Evolutionary conservation across 768 basidiomycete genomes (phyloP).

Genomic region (Leccinum disarticulatum): DNA sequence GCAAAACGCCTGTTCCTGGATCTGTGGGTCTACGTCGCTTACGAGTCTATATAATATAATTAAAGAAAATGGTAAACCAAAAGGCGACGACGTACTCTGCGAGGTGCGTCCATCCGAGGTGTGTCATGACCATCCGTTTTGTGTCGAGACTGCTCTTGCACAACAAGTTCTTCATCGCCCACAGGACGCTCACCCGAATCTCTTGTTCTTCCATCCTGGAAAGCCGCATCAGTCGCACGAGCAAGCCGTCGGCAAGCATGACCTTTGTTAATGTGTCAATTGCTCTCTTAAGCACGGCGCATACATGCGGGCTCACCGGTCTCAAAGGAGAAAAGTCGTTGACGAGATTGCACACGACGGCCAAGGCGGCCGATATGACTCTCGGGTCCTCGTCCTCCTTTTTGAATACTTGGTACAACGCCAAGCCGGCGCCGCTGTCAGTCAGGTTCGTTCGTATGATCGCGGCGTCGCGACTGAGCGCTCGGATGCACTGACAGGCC

Average conservation of each 20-base stretch:
- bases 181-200: slow-evolving; percentile 70
- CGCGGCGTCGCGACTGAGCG: slow-evolving; percentile 74
- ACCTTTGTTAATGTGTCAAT: slow-evolving; percentile 38
- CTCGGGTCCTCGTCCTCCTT: slow-evolving; percentile 63
- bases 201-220: slow-evolving; percentile 52
- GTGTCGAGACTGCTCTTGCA: slow-evolving; percentile 58
- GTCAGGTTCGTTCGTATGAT: slow-evolving; percentile 83
- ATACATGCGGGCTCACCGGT: slow-evolving; percentile 41
- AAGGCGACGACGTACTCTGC: slow-evolving; percentile 43
- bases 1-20: slow-evolving; percentile 73
- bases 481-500: slow-evolving; percentile 82
- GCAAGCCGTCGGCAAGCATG: slow-evolving; percentile 65
- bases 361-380: slow-evolving; percentile 68
- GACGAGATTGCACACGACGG: slow-evolving; percentile 82
- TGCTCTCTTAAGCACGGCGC: slow-evolving; percentile 2
- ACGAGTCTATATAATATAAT: slow-evolving; percentile 45
- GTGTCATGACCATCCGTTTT: slow-evolving; percentile 66
- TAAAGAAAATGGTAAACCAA: too few species aligned
- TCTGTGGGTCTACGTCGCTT: slow-evolving; percentile 47
- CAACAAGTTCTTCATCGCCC: slow-evolving; percentile 85
- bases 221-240: slow-evolving; percentile 63
- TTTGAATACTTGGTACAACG: slow-evolving; percentile 61
- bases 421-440: slow-evolving; percentile 76
- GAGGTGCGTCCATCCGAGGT: slow-evolving; percentile 65
- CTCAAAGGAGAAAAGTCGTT: slow-evolving; percentile 83